Percentiles rank a stretch among this genome's conserved stretches.
Evolutionary conservation across 768 basidiomycete genomes (phyloP).

Genomic region (Amanita fuliginea): DNA sequence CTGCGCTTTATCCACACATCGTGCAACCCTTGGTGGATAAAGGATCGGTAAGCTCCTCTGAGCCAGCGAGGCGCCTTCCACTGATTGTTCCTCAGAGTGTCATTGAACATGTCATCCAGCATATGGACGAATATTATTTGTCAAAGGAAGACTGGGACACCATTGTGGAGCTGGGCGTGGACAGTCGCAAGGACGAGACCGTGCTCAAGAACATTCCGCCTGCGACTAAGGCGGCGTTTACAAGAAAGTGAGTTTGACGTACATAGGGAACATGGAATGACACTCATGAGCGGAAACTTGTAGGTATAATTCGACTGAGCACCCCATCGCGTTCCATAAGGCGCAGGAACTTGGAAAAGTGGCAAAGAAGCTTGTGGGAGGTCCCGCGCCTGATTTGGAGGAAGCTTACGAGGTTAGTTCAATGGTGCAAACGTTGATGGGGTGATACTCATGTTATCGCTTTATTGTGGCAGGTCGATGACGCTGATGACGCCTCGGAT

Average conservation of each 20-base stretch:
- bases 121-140: constrained; percentile 92
- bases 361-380: constrained; percentile 70
- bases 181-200: constrained; percentile 57
- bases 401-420: constrained; percentile 74
- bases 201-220: constrained; percentile 79
- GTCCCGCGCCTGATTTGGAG: constrained; percentile 80
- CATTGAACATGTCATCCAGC: constrained; percentile 70
- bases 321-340: constrained; percentile 94
- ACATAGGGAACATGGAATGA: background rate
- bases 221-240: constrained; percentile 76
- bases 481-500: constrained; percentile 37
- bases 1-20: constrained; percentile 74
- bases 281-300: background rate
- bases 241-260: constrained; percentile 52
- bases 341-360: constrained; percentile 68
- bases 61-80: background rate
- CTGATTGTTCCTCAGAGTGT: constrained; percentile 41
- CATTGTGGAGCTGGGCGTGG: constrained; percentile 87
- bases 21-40: constrained; percentile 66
- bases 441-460: background rate
- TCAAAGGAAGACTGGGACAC: constrained; percentile 97
- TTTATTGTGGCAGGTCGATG: constrained; percentile 27
- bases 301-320: constrained; percentile 83
- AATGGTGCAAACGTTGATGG: background rate
- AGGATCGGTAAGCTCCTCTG: constrained; percentile 51